Conservation (phyloP, 176 grass and related monocot species). For the Oryza glaberrima region DNA sequence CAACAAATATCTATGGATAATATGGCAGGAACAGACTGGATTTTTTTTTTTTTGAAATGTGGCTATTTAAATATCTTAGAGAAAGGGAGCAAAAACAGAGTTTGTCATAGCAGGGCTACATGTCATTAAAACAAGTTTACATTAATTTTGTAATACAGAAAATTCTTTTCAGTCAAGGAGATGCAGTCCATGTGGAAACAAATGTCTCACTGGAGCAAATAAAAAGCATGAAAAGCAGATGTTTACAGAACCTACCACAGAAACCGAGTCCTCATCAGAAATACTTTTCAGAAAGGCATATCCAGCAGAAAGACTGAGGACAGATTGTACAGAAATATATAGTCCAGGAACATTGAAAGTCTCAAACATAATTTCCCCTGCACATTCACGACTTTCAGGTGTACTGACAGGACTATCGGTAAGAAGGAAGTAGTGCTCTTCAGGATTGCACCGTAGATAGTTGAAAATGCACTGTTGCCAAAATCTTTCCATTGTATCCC, state of each 20-base stretch:
- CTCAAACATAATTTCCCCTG: constrained; percentile 99
- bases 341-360: constrained; percentile 95
- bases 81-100: neutral
- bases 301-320: constrained; percentile 93
- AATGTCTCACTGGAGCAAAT: constrained; percentile 18
- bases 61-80: neutral
- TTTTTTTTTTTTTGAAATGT: neutral
- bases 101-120: constrained; percentile 1
- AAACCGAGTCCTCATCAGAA: constrained; percentile 56
- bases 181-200: constrained; percentile 20
- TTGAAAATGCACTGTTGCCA: constrained; percentile 97
- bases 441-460: constrained; percentile 88
- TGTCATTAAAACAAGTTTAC: neutral
- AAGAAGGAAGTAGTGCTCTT: constrained; percentile 96
- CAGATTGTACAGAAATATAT: constrained; percentile 91
- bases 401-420: constrained; percentile 83
- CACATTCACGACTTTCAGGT: constrained; percentile 96
- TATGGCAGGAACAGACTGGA: neutral
- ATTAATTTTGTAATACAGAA: neutral
- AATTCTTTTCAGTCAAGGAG: neutral
- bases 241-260: constrained; percentile 54
- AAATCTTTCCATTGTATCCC: constrained; percentile 99
- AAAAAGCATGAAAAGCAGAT: constrained; percentile 23
- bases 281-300: constrained; percentile 59
- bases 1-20: constrained; percentile 11